These are phyloP conservation scores for Dichotomopilus funicola DNA, from an alignment of 2,329 filamentous ascomycete species.

Conservation along the genomic window DNA sequence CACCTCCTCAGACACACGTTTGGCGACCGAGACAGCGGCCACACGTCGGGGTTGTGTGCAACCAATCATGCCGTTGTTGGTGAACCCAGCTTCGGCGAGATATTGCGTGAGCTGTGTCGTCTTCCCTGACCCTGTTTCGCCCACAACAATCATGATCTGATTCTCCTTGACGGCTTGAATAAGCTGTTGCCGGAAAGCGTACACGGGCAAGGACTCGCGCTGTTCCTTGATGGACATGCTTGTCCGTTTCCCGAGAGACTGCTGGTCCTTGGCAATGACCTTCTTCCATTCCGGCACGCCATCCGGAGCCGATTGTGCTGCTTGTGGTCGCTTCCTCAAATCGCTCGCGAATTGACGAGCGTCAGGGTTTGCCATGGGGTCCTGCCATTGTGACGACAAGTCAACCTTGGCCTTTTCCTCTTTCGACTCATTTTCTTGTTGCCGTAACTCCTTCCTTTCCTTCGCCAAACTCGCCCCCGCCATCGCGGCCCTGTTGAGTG, in stretches of 20 bases:
- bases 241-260: constrained; percentile 78
- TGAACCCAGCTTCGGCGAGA: constrained; percentile 85
- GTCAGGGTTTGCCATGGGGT: constrained; percentile 85
- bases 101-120: constrained; percentile 96
- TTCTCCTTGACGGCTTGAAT: constrained; percentile 82
- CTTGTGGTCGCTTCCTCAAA: constrained; percentile 57
- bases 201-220: constrained; percentile 82
- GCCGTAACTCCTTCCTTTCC: constrained; percentile 80
- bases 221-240: constrained; percentile 93
- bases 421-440: constrained; percentile 76
- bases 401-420: constrained; percentile 77
- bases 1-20: constrained; percentile 93
- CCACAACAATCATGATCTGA: constrained; percentile 90
- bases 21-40: constrained; percentile 94
- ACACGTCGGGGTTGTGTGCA: constrained; percentile 97
- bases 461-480: constrained; percentile 82
- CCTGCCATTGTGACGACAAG: constrained; percentile 86
- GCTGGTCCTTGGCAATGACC: constrained; percentile 65
- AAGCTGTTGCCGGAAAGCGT: constrained; percentile 76
- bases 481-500: constrained; percentile 93
- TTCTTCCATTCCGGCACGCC: constrained; percentile 89
- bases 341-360: constrained; percentile 86
- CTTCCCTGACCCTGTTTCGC: constrained; percentile 95
- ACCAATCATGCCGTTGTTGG: constrained; percentile 80
- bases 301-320: constrained; percentile 48